Base-by-base conservation (phyloP, 805 yeast genomes). In the Saccharomycopsis microspora region DNA sequence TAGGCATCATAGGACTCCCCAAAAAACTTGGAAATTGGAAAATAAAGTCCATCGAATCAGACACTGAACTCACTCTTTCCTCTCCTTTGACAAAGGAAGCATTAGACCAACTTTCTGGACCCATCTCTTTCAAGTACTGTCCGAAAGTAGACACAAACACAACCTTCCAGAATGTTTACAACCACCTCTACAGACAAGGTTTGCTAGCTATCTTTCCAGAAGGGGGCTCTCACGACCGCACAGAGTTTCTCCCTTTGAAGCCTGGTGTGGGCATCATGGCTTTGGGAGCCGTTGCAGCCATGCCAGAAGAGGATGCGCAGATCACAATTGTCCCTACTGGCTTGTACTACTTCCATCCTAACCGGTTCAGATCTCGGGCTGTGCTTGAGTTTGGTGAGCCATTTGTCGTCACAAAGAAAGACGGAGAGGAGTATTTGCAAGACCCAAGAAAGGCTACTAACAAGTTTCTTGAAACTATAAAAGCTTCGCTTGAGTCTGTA, bases 241-340 rank as follows among this genome's bases (percentile, higher is more conserved):
- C 97, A 0, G 94, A 87, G 54, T 65, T 90, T 56, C 71, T 90
- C 44, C 98, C 98, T 0, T 69, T 90, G 56, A 90, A 93, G 61
- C 96, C 97, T 1, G 98, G 98, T 53, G 97, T 93, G 5, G 96
- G 96, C 3, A 84, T 90, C 48, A 93, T 90, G 97, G 98, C 97
- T 0, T 70, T 93, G 32, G 98, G 97, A 5, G 93, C 97, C 6
- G 76, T 89, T 78, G 84, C 80, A 29, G 72, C 77, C 51, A 47
- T 50, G 33, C 43, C 51, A 9, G 34, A 29, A 3, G 31, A 33
- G n/a, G 74, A 75, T 41, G 78, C 84, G 51, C 80, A 81, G 48
- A 90, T 90, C 3, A 80, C 81, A 57, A 86, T 90, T 55, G 95
- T 93, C 9, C 97, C 97, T 3, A 88, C 96, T 61, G 98, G 98